A percentile compares a stretch with the other conserved stretches of the same genome.
These are phyloP conservation scores for Penicillium canariense DNA, from an alignment of 495 filamentous ascomycete genomes.

Conservation along the genomic window DNA sequence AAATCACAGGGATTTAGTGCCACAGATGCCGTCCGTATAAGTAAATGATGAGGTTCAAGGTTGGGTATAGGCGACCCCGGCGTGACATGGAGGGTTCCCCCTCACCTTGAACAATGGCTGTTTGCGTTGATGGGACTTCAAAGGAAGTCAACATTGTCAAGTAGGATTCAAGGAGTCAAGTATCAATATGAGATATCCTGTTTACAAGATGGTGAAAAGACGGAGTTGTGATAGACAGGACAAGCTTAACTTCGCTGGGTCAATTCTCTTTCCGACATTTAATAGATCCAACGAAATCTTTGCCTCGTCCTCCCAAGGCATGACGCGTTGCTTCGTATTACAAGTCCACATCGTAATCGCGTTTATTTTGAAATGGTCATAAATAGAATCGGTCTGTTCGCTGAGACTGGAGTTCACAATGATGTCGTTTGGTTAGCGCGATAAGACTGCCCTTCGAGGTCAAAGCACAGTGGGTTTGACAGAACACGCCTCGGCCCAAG, in stretches of 20 bases:
- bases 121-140: slow-evolving; percentile 13
- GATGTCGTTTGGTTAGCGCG: too few species aligned
- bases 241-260: too few species aligned
- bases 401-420: neutral
- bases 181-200: neutral
- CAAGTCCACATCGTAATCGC: neutral
- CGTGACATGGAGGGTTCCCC: slow-evolving; percentile 18
- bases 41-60: slow-evolving; percentile 19
- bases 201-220: too few species aligned
- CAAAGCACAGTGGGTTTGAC: too few species aligned
- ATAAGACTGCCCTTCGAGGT: too few species aligned
- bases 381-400: neutral
- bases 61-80: slow-evolving; percentile 20
- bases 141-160: neutral
- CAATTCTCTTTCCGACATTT: too few species aligned
- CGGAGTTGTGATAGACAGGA: too few species aligned
- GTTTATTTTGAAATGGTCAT: neutral
- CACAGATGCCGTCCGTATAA: slow-evolving; percentile 35
- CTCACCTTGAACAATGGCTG: slow-evolving; percentile 24
- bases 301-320: too few species aligned
- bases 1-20: slow-evolving; percentile 48
- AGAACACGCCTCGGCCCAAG: too few species aligned
- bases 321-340: neutral
- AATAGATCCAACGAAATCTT: too few species aligned
- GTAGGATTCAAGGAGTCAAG: neutral